These are phyloP conservation scores for Ascosphaera pollenicola DNA, from an alignment of 2,329 filamentous ascomycete species.

Conservation along the genomic window DNA sequence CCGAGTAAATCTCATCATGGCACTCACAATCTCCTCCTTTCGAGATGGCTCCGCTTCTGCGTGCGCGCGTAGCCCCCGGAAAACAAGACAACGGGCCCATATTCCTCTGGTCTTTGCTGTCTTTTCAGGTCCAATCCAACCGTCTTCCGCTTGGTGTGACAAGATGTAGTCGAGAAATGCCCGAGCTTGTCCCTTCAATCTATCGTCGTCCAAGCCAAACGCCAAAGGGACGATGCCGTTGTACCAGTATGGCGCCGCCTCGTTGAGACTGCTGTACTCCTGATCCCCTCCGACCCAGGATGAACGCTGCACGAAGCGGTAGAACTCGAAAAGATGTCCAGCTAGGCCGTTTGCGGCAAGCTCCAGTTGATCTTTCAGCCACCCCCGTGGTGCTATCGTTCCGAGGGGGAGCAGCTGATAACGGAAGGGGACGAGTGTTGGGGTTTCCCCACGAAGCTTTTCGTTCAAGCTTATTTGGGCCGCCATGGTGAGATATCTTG, in stretches of 20 bases:
- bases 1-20: slow-evolving; percentile 28
- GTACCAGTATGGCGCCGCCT: slow-evolving; percentile 36
- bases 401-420: background rate
- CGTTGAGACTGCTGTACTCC: slow-evolving; percentile 32
- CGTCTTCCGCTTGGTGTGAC: slow-evolving; percentile 28
- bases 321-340: slow-evolving; percentile 33
- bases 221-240: slow-evolving; percentile 35
- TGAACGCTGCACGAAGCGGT: slow-evolving; percentile 29
- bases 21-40: slow-evolving; percentile 22
- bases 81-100: slow-evolving; percentile 31
- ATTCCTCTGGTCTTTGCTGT: slow-evolving; percentile 23
- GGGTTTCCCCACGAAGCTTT: background rate
- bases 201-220: slow-evolving; percentile 25
- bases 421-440: background rate
- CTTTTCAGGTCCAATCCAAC: slow-evolving; percentile 35
- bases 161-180: slow-evolving; percentile 26
- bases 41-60: slow-evolving; percentile 22
- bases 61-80: slow-evolving; percentile 29
- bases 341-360: slow-evolving; percentile 29
- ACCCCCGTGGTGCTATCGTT: slow-evolving; percentile 20
- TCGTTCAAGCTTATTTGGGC: background rate
- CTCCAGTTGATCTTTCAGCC: slow-evolving; percentile 28
- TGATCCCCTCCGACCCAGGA: slow-evolving; percentile 29
- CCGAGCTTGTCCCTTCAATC: slow-evolving; percentile 28
- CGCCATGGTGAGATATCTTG: background rate